These are phyloP conservation scores for Celoporthe dispersa DNA, from an alignment of 2,329 filamentous ascomycete species.

Conservation along the genomic window DNA sequence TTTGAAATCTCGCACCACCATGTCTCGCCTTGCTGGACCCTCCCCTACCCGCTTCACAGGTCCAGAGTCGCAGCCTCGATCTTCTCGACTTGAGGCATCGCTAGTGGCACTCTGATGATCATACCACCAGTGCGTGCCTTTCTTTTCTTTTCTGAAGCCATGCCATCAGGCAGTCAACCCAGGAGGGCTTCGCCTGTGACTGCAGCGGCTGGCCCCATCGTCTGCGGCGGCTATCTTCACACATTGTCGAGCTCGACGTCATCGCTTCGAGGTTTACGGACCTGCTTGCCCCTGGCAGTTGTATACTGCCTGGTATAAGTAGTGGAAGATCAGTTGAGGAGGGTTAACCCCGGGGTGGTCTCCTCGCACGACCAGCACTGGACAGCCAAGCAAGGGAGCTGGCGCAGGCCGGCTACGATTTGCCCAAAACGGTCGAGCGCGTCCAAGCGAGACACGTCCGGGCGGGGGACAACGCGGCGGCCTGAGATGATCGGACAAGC, in stretches of 20 bases:
- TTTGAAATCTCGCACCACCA: neutral
- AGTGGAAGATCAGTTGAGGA: neutral
- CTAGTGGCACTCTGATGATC: neutral
- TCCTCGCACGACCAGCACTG: neutral
- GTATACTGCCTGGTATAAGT: too few species aligned
- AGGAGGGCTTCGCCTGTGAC: slow-evolving; percentile 32
- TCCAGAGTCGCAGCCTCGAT: neutral
- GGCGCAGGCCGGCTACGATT: neutral
- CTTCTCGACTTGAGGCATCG: neutral
- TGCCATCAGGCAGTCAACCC: slow-evolving; percentile 28
- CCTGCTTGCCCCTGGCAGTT: slow-evolving; percentile 7
- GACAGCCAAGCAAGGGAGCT: neutral
- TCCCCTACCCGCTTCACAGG: too few species aligned
- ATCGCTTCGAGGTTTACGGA: neutral
- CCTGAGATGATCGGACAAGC: neutral
- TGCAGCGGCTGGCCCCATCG: slow-evolving; percentile 34
- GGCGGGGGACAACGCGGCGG: neutral
- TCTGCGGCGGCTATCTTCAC: slow-evolving; percentile 33
- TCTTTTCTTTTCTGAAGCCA: neutral
- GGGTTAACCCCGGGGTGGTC: neutral
- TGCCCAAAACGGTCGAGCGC: neutral
- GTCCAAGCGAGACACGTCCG: neutral
- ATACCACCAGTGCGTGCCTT: neutral
- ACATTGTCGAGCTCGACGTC: slow-evolving; percentile 7
- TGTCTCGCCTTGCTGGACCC: neutral